Evolutionary conservation across 2,329 filamentous ascomycete species (phyloP).

Genomic region (Monosporascus sp.): DNA sequence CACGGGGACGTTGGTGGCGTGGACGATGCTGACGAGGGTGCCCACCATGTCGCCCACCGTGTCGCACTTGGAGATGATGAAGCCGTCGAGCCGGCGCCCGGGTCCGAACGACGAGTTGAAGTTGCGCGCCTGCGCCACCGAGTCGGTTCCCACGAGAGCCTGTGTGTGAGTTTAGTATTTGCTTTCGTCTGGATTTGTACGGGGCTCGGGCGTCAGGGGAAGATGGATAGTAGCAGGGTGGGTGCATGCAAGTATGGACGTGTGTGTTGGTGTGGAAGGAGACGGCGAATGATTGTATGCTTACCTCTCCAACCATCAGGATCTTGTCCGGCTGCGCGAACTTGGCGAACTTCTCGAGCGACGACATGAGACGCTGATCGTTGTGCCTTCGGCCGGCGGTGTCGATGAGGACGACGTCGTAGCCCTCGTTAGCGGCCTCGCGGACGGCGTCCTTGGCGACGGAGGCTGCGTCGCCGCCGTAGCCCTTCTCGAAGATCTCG

Average conservation of each 20-base stretch:
- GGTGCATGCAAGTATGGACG: not conserved
- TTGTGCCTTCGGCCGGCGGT: constrained; percentile 94
- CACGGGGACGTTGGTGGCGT: constrained; percentile 93
- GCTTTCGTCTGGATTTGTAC: not conserved
- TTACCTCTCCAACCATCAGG: constrained; percentile 78
- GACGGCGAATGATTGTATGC: not conserved
- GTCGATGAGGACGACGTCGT: constrained; percentile 94
- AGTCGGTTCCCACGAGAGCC: constrained; percentile 92
- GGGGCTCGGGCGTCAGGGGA: constrained; percentile 3
- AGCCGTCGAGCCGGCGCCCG: constrained; percentile 78
- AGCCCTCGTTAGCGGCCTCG: constrained; percentile 68
- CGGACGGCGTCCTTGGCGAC: constrained; percentile 92
- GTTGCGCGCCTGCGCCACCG: constrained; percentile 90
- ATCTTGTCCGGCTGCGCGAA: constrained; percentile 97
- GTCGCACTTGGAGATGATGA: constrained; percentile 98
- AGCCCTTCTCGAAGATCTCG: constrained; percentile 93
- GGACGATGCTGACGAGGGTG: constrained; percentile 92
- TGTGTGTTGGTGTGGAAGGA: not conserved
- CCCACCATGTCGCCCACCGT: constrained; percentile 99
- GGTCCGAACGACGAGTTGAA: constrained; percentile 91
- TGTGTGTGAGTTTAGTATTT: constrained; percentile 11
- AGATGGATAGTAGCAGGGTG: not conserved
- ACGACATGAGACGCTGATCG: constrained; percentile 92
- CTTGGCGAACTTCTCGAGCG: constrained; percentile 94
- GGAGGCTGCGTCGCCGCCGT: constrained; percentile 93